Evolutionary conservation across 345 rosid species (phyloP).

Genomic region (Salix suchowensis): DNA sequence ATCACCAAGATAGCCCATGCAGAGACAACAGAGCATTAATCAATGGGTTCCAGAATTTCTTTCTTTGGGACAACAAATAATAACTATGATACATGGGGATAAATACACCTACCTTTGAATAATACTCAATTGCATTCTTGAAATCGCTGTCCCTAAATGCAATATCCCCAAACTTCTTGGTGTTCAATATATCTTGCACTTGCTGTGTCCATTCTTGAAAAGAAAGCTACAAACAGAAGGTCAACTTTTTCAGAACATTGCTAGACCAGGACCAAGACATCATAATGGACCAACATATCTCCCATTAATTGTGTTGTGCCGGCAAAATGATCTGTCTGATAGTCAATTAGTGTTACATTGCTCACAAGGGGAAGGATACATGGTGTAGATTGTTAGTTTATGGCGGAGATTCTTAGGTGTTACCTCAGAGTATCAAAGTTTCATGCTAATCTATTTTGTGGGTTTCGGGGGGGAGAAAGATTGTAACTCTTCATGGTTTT

Average conservation of each 20-base stretch:
- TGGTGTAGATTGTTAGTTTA: too few species aligned
- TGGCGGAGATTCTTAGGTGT: too few species aligned
- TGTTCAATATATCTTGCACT: conserved; percentile 86
- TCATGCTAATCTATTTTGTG: too few species aligned
- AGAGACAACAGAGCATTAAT: neutral
- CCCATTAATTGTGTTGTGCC: too few species aligned
- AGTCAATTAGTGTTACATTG: too few species aligned
- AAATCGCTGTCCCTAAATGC: conserved; percentile 87
- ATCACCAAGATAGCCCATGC: too few species aligned
- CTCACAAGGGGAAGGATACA: too few species aligned
- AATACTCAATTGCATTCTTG: conserved; percentile 73
- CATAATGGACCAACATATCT: too few species aligned
- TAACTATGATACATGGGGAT: neutral
- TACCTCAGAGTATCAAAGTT: too few species aligned
- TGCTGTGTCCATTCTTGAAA: conserved; percentile 97
- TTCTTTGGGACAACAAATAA: neutral
- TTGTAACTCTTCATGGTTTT: too few species aligned
- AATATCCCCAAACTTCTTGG: conserved; percentile 76
- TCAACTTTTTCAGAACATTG: neutral
- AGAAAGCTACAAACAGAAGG: conserved; percentile 19
- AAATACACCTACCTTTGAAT: conserved; percentile 55
- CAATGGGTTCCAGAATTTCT: neutral
- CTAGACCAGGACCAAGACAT: neutral
- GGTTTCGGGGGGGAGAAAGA: too few species aligned
- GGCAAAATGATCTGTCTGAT: too few species aligned